phyloP scores from a whole-genome alignment of 352 stramenopile genomes.

The Pythium phragmitis region DNA sequence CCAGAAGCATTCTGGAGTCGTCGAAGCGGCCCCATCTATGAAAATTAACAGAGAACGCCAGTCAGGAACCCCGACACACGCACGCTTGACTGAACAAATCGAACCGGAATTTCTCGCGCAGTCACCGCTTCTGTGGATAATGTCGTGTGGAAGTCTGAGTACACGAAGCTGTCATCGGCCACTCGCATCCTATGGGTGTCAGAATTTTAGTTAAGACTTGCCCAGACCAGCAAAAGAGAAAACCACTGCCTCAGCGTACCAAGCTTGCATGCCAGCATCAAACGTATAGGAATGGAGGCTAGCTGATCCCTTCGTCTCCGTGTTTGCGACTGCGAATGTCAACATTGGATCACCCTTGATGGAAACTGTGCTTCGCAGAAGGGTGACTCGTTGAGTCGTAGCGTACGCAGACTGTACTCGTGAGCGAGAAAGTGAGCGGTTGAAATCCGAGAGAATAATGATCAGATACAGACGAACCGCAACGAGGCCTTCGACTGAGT shows the following conservation, averaged over 20 bases:
- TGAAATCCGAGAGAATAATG: neutral
- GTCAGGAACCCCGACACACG: neutral
- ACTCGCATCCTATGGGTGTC: constrained; percentile 71
- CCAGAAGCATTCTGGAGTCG: constrained; percentile 81
- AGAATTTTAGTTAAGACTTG: neutral
- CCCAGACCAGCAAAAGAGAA: neutral
- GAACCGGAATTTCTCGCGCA: constrained; percentile 65
- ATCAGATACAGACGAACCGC: constrained; percentile 29
- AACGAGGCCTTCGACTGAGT: constrained; percentile 65
- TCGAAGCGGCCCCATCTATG: constrained; percentile 68
- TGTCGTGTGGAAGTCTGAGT: constrained; percentile 79
- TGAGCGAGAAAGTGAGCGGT: constrained; percentile 1
- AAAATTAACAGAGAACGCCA: neutral
- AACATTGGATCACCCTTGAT: constrained; percentile 71
- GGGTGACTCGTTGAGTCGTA: constrained; percentile 47
- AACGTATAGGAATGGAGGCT: constrained; percentile 82
- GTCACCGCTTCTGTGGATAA: constrained; percentile 70
- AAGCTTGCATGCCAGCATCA: constrained; percentile 64
- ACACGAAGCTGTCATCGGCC: constrained; percentile 82
- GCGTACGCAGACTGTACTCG: constrained; percentile 19
- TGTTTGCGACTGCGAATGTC: constrained; percentile 72
- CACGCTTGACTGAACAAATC: constrained; percentile 9
- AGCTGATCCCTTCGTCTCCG: constrained; percentile 45
- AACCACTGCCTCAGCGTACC: constrained; percentile 34
- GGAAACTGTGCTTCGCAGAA: constrained; percentile 74